These are phyloP conservation scores for Sporisorium iseilematis-ciliati DNA, from an alignment of 1,284 basidiomycete species.

Conservation along the genomic window DNA sequence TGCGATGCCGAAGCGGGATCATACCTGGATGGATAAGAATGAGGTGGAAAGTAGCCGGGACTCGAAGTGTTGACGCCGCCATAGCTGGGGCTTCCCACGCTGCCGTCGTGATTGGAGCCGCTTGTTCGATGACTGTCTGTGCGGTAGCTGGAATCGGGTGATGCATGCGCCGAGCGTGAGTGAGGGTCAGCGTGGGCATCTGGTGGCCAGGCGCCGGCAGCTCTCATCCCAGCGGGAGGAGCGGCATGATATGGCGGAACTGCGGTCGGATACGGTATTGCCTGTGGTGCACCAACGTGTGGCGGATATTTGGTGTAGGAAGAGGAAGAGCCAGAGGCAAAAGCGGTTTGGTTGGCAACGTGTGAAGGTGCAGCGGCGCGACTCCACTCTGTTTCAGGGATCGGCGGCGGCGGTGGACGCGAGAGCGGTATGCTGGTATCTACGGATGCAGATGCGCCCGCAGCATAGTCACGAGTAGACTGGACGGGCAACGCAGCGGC, in stretches of 20 bases:
- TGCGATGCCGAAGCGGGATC: conserved; percentile 25
- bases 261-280: background rate
- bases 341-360: background rate
- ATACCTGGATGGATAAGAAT: conserved; percentile 34
- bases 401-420: conserved; percentile 19
- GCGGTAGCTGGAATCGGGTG: conserved; percentile 27
- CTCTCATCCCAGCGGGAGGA: background rate
- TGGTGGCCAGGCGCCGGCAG: conserved; percentile 2
- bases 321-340: background rate
- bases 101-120: conserved; percentile 27
- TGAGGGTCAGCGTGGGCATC: conserved; percentile 12
- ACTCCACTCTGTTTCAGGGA: conserved; percentile 20
- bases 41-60: conserved; percentile 25
- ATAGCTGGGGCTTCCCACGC: conserved; percentile 33
- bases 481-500: conserved; percentile 24
- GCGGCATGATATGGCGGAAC: conserved; percentile 5
- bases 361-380: conserved; percentile 4
- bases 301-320: conserved; percentile 21
- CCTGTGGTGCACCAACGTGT: conserved; percentile 6
- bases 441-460: conserved; percentile 2
- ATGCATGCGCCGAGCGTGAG: conserved; percentile 16
- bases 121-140: conserved; percentile 27
- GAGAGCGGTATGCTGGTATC: conserved; percentile 4
- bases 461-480: conserved; percentile 26
- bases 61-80: conserved; percentile 13